Conservation (phyloP, 2,329 filamentous ascomycete species). For the Exophiala sp. region DNA sequence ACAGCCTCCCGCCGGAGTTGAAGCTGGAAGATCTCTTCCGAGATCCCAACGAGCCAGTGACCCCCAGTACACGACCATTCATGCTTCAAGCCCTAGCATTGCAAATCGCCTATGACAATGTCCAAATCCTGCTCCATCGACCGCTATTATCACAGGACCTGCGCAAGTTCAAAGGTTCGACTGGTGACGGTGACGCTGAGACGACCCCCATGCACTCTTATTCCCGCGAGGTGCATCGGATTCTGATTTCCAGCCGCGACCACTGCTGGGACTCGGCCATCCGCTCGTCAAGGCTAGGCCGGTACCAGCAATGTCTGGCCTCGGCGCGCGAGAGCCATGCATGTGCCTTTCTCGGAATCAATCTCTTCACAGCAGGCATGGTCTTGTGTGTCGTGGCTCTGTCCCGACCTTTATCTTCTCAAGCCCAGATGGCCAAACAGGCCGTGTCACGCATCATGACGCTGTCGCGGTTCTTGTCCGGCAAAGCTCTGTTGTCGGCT, state of each 20-base stretch:
- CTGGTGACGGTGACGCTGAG: neutral
- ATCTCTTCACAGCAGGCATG: constrained; percentile 43
- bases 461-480: constrained; percentile 37
- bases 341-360: constrained; percentile 43
- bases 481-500: constrained; percentile 34
- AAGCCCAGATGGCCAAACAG: constrained; percentile 41
- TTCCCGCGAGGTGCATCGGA: constrained; percentile 9
- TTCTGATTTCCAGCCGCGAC: constrained; percentile 15
- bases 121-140: constrained; percentile 41
- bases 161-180: constrained; percentile 7
- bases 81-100: constrained; percentile 39
- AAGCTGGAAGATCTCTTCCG: constrained; percentile 16
- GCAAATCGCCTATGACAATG: constrained; percentile 42
- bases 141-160: constrained; percentile 34
- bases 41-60: constrained; percentile 7
- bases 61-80: constrained; percentile 18
- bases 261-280: constrained; percentile 21
- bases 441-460: constrained; percentile 41
- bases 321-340: constrained; percentile 40
- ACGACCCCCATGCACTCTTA: constrained; percentile 21
- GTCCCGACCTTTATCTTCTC: constrained; percentile 40
- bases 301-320: constrained; percentile 12
- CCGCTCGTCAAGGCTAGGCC: constrained; percentile 15
- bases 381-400: constrained; percentile 41
- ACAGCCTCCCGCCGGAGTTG: constrained; percentile 18